Conservation (phyloP, 306 rosid species). For the Inga laurina region DNA sequence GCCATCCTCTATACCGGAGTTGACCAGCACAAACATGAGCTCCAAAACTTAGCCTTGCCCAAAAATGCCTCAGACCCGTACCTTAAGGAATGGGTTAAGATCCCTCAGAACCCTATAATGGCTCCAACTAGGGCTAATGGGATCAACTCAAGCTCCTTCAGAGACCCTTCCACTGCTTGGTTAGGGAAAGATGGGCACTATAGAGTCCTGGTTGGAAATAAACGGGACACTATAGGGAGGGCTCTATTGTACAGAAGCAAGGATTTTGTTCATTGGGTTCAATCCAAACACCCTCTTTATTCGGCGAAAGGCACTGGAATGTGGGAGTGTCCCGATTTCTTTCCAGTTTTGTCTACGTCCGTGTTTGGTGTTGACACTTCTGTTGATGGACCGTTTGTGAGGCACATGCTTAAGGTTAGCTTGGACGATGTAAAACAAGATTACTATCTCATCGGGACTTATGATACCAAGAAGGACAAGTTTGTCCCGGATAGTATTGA, state of each 20-base stretch:
- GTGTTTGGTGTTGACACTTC: slow-evolving; percentile 57
- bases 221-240: slow-evolving; percentile 40
- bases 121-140: slow-evolving; percentile 48
- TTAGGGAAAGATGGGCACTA: slow-evolving; percentile 46
- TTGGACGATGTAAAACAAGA: slow-evolving; percentile 65
- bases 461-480: slow-evolving; percentile 41
- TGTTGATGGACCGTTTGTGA: slow-evolving; percentile 18
- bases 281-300: slow-evolving; percentile 63
- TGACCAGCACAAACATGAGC: slow-evolving; percentile 49
- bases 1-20: slow-evolving; percentile 79
- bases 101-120: slow-evolving; percentile 57
- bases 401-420: slow-evolving; percentile 78
- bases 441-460: slow-evolving; percentile 68
- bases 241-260: slow-evolving; percentile 63
- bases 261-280: slow-evolving; percentile 60
- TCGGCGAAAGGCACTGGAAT: slow-evolving; percentile 58
- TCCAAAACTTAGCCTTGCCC: slow-evolving; percentile 73
- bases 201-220: slow-evolving; percentile 65
- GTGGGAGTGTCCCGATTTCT: slow-evolving; percentile 98
- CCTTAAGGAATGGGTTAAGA: slow-evolving; percentile 73
- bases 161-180: slow-evolving; percentile 57
- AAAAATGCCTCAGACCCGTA: slow-evolving; percentile 69
- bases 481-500: slow-evolving; percentile 51
- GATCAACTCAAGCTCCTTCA: slow-evolving; percentile 63
- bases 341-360: slow-evolving; percentile 39